Evolutionary conservation across 139 green algal genomes (phyloP).

Genomic region (Coelastrella sp.): DNA sequence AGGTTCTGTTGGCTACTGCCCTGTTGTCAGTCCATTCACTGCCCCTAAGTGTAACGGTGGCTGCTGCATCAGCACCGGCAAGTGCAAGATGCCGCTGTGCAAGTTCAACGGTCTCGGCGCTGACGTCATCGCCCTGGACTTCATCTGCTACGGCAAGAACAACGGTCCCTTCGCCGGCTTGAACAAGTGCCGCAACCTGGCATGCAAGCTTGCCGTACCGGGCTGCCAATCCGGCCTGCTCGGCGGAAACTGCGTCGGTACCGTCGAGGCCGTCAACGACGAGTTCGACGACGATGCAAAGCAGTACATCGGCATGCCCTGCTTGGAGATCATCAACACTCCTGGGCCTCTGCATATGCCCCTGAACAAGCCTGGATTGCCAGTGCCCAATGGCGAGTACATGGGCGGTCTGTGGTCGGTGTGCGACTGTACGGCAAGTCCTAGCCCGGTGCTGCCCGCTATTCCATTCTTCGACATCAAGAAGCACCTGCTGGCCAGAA

Average conservation of each 20-base stretch:
- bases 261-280: background rate
- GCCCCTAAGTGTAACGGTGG: conserved; percentile 1
- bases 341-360: background rate
- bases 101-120: conserved; percentile 24
- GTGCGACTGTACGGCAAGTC: conserved; percentile 20
- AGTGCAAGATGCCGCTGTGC: conserved; percentile 38
- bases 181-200: conserved; percentile 44
- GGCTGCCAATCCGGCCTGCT: conserved; percentile 29
- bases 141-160: conserved; percentile 47
- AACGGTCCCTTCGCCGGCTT: conserved; percentile 11
- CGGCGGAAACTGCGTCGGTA: conserved; percentile 42
- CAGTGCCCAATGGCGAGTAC: background rate
- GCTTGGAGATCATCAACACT: conserved; percentile 7
- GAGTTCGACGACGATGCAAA: background rate
- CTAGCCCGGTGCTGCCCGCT: background rate
- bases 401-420: conserved; percentile 12
- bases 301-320: conserved; percentile 28
- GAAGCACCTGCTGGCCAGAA: background rate
- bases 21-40: background rate
- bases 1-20: background rate
- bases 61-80: conserved; percentile 41
- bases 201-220: conserved; percentile 42
- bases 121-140: conserved; percentile 31
- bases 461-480: conserved; percentile 17
- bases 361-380: background rate